Evolutionary conservation across 139 green algal genomes (phyloP).

Genomic region (Ostreobium quekettii): DNA sequence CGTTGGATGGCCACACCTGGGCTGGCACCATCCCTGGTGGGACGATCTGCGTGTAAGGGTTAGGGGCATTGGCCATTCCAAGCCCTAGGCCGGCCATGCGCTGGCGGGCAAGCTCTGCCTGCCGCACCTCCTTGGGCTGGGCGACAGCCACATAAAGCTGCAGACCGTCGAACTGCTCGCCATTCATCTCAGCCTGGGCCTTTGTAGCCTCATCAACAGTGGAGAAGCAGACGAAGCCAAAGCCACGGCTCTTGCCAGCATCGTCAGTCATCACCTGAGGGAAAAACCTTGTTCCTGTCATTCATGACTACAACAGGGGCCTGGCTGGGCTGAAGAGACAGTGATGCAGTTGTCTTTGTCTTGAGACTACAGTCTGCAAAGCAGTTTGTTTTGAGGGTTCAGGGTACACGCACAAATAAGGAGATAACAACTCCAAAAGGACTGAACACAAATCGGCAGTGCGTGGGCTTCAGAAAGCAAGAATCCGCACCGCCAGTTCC

Average conservation of each 20-base stretch:
- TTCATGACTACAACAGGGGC: not conserved
- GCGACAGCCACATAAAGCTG: constrained; percentile 85
- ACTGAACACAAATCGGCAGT: not conserved
- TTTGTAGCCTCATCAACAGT: constrained; percentile 68
- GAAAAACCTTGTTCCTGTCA: not conserved
- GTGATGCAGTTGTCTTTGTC: too few relatives aligned
- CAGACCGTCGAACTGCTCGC: constrained; percentile 74
- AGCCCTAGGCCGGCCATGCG: not conserved
- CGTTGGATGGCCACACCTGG: too few relatives aligned
- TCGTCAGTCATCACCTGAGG: constrained; percentile 70
- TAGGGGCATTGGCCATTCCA: too few relatives aligned
- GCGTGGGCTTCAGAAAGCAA: too few relatives aligned
- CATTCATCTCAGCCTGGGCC: constrained; percentile 78
- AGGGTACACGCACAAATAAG: not conserved
- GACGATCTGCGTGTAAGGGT: too few relatives aligned
- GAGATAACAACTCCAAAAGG: not conserved
- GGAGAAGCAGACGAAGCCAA: constrained; percentile 89
- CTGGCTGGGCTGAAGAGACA: too few relatives aligned
- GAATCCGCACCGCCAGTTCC: too few relatives aligned
- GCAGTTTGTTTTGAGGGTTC: not conserved
- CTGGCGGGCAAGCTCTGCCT: not conserved
- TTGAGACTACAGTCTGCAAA: too few relatives aligned
- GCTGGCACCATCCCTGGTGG: too few relatives aligned
- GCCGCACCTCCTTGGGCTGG: constrained; percentile 63
- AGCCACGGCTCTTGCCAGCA: constrained; percentile 62